phyloP scores from a whole-genome alignment of 108 stramenopile species.

The Fragilaria crotonensis region DNA sequence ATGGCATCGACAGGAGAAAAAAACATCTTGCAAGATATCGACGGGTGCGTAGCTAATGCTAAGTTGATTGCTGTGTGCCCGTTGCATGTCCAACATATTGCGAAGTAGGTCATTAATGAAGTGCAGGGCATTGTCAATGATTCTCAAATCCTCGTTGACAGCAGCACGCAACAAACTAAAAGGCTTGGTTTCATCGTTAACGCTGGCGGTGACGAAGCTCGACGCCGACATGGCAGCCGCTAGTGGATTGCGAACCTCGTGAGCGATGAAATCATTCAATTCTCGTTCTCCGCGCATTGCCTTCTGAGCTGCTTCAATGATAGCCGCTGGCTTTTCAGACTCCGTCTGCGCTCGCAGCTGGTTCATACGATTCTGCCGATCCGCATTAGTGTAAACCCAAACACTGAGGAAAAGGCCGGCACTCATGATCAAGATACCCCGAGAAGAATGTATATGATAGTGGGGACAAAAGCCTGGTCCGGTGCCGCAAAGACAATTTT shows the following conservation, averaged over 20 bases:
- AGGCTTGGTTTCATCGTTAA: background rate
- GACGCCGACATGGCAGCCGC: conserved; percentile 44
- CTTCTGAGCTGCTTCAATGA: background rate
- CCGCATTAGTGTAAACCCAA: conserved; percentile 16
- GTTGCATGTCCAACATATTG: conserved; percentile 32
- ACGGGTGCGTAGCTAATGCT: conserved; percentile 6
- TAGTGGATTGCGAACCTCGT: conserved; percentile 46
- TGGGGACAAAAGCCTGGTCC: conserved; percentile 4
- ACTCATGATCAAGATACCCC: conserved; percentile 21
- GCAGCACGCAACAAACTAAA: background rate
- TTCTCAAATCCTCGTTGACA: conserved; percentile 7
- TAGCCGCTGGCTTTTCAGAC: conserved; percentile 4
- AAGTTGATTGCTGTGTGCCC: conserved; percentile 19
- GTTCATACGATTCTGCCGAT: background rate
- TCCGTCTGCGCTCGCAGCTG: conserved; percentile 7
- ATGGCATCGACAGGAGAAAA: conserved; percentile 4
- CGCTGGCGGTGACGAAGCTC: conserved; percentile 16
- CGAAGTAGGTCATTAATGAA: conserved; percentile 26
- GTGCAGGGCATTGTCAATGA: conserved; percentile 20
- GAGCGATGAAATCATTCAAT: conserved; percentile 43
- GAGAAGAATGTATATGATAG: conserved; percentile 11
- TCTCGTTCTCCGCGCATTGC: conserved; percentile 30
- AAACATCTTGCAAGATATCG: conserved; percentile 27
- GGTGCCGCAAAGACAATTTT: conserved; percentile 17
- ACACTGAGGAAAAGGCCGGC: conserved; percentile 18